phyloP scores from a whole-genome alignment of 139 green algal species.

The Asterochloris erici region DNA sequence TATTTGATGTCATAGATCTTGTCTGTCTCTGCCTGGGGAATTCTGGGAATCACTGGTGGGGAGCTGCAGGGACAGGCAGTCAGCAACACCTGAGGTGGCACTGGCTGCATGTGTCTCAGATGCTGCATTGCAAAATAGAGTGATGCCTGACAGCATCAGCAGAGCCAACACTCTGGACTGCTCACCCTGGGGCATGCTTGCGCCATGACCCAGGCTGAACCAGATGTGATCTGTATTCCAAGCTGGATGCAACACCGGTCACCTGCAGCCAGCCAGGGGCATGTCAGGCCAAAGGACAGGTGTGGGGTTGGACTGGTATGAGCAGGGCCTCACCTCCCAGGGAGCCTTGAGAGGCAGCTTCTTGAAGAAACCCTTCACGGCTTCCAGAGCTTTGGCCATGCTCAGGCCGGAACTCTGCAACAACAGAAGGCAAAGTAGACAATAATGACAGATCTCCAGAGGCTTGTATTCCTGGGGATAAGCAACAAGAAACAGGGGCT shows the following conservation, averaged over 20 bases:
- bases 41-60: conserved; percentile 44
- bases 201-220: background rate
- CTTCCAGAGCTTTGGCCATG: conserved; percentile 9
- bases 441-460: no score
- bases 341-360: conserved; percentile 11
- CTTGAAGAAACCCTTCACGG: conserved; percentile 3
- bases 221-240: conserved; percentile 3
- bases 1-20: conserved; percentile 80
- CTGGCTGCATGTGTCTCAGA: no score
- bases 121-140: no score
- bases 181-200: conserved; percentile 1
- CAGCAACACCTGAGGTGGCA: background rate
- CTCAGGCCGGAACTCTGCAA: background rate
- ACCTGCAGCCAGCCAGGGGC: background rate
- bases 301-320: background rate
- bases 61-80: conserved; percentile 38
- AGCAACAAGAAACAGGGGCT: no score
- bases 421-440: no score
- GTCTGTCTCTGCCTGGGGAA: conserved; percentile 55
- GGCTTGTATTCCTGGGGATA: no score
- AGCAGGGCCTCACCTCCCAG: conserved; percentile 1
- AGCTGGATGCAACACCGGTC: conserved; percentile 5
- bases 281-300: no score
- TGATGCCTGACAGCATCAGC: no score
- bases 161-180: background rate